phyloP scores from a whole-genome alignment of 441 rosid species.

The Eutrema salsugineum region DNA sequence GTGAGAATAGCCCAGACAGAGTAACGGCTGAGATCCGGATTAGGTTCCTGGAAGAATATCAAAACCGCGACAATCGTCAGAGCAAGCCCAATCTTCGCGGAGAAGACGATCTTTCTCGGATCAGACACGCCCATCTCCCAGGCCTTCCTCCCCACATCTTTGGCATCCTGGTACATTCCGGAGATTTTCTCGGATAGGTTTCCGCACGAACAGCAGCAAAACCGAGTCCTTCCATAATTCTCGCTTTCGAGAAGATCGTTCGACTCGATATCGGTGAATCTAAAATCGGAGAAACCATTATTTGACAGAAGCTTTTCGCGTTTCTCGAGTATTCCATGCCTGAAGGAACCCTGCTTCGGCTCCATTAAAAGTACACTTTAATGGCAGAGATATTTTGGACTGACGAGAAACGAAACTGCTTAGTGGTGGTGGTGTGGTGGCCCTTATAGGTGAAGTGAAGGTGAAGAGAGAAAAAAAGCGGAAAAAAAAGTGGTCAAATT shows the following conservation, averaged over 20 bases:
- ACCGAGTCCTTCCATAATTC: neutral
- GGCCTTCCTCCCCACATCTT: constrained; percentile 38
- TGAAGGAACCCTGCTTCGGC: constrained; percentile 51
- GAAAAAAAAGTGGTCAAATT: neutral
- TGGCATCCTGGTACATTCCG: constrained; percentile 9
- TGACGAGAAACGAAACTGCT: constrained; percentile 9
- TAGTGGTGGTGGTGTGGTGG: neutral
- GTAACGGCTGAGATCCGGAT: constrained; percentile 50
- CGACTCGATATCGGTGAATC: constrained; percentile 27
- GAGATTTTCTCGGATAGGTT: constrained; percentile 21
- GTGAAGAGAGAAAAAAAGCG: neutral
- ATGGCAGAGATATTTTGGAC: constrained; percentile 22
- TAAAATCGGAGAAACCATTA: constrained; percentile 36
- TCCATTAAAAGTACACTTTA: constrained; percentile 31
- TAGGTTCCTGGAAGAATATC: constrained; percentile 50
- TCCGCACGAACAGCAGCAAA: constrained; percentile 32
- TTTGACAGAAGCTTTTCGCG: constrained; percentile 43
- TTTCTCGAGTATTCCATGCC: constrained; percentile 37
- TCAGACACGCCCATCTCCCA: constrained; percentile 62
- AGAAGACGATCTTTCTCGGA: constrained; percentile 67
- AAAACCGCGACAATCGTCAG: constrained; percentile 48
- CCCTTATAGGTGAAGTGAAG: neutral
- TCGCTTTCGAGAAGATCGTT: constrained; percentile 17
- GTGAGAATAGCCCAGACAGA: constrained; percentile 73
- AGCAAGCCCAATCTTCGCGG: constrained; percentile 68